These are phyloP conservation scores for Paramecium primaurelia DNA, from an alignment of 73 alveolate species.

Conservation along the genomic window DNA sequence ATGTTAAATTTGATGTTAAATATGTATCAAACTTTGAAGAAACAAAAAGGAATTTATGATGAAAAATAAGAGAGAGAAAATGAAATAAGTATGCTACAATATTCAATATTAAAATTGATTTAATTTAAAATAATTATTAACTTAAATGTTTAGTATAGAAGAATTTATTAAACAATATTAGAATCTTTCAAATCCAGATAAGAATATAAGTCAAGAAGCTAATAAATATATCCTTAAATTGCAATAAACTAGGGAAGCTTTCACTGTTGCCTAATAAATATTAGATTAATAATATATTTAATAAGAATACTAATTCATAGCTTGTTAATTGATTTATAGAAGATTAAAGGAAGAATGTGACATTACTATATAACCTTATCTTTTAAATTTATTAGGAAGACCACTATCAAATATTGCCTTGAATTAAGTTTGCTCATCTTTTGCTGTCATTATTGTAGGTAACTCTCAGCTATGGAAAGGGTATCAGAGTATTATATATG, in stretches of 20 bases:
- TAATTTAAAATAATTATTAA: not conserved
- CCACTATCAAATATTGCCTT: not conserved
- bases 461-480: not conserved
- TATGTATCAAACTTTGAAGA: not conserved
- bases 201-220: not conserved
- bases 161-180: not conserved
- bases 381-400: not conserved
- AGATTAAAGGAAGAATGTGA: constrained; percentile 9
- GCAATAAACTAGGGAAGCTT: not conserved
- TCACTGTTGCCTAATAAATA: not conserved
- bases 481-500: not conserved
- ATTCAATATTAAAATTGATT: not conserved
- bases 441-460: constrained; percentile 24
- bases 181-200: constrained; percentile 7
- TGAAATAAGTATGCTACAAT: not conserved
- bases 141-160: not conserved
- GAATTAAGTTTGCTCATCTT: constrained; percentile 1
- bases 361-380: not conserved
- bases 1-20: not conserved
- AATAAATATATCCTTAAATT: not conserved
- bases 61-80: not conserved
- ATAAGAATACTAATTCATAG: not conserved
- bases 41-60: not conserved
- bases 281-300: not conserved
- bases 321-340: constrained; percentile 20